Percentiles rank a stretch among this genome's conserved stretches.
Evolutionary conservation across 2,329 filamentous ascomycete species (phyloP).

Genomic region (Uncinocarpus reesii): DNA sequence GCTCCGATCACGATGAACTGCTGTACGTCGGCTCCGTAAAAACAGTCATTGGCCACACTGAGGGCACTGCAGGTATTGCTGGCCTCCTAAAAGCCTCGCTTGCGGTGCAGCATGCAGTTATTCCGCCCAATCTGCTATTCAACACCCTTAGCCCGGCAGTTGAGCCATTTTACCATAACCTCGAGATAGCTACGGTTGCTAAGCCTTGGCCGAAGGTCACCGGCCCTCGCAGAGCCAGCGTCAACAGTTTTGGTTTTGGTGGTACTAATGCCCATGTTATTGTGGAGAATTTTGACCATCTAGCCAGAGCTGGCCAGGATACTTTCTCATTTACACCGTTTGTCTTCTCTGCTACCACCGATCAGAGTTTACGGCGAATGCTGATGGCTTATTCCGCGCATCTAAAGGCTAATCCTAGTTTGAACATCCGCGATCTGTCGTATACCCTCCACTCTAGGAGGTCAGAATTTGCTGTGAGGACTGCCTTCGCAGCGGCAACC

Average conservation of each 20-base stretch:
- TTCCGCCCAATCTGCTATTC: not conserved
- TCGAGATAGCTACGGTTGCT: conserved; percentile 18
- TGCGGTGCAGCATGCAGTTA: conserved; percentile 21
- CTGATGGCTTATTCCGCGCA: not conserved
- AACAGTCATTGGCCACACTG: conserved; percentile 24
- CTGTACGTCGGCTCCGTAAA: conserved; percentile 24
- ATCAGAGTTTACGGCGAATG: not conserved
- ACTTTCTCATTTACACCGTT: conserved; percentile 2
- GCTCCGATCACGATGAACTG: not conserved
- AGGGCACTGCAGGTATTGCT: conserved; percentile 23
- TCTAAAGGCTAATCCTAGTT: not conserved
- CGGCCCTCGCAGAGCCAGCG: conserved; percentile 21
- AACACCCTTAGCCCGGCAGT: not conserved
- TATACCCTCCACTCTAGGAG: conserved; percentile 11
- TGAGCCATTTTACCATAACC: conserved; percentile 17
- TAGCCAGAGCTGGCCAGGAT: not conserved
- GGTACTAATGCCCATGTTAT: conserved; percentile 23
- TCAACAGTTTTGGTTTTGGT: conserved; percentile 29
- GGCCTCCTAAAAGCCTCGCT: conserved; percentile 22
- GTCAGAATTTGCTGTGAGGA: conserved; percentile 4
- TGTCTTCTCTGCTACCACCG: conserved; percentile 7
- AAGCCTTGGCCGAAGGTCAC: conserved; percentile 21
- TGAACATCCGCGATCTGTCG: not conserved
- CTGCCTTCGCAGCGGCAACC: conserved; percentile 1
- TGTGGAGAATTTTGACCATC: conserved; percentile 21